Base-by-base conservation (phyloP, 805 yeast species). In the Sugiyamaella lignohabitans region DNA sequence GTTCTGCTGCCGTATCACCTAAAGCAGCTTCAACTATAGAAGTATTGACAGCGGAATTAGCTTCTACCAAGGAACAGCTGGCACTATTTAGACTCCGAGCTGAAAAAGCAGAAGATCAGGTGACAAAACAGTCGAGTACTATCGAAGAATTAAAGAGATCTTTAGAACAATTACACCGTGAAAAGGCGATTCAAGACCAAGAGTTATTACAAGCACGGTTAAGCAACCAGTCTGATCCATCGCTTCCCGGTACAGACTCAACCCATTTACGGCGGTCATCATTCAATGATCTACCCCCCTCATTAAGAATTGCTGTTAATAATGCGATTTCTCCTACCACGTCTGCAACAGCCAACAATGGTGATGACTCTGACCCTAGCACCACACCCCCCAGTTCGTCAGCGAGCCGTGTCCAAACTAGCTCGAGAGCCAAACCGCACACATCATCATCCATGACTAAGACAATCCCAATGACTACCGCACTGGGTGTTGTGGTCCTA, bases 401-500 rank as follows among this genome's bases (percentile, higher is more conserved):
- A 14, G 32, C 11, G 14, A 27, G 11, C 14, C 8, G 32, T 8
- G 14, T 27, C 14, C 32, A 27, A 27, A 27, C 32, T 8, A 27
- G 11, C 14, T 27, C 32, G 11, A 27, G 14, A 27, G 11, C 32
- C 8, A 27, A 27, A 27, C n/a, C n/a, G n/a, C 11, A 27, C 14
- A 27, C 32, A 27, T 8, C 11, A 8, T 27, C 32, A 27, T 27
- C 32, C 8, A 8, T 14, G 8, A 27, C 32, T 14, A 27, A 27
- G 14, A 47, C 44, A 14, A 38, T 50, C n/a, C 50, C 55, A 6
- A 42, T 54, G 38, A 37, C 48, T 23, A 44, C 52, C n/a, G 56
- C 56, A 8, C 22, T 51, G 4, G 53, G 55, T 2, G 57, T 55
- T 8, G 54, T 53, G 11, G 29, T 53, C 10, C 19, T 53, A 10